Evolutionary conservation across 495 filamentous ascomycete genomes (phyloP).

Genomic region (Aspergillus olivimuriae): DNA sequence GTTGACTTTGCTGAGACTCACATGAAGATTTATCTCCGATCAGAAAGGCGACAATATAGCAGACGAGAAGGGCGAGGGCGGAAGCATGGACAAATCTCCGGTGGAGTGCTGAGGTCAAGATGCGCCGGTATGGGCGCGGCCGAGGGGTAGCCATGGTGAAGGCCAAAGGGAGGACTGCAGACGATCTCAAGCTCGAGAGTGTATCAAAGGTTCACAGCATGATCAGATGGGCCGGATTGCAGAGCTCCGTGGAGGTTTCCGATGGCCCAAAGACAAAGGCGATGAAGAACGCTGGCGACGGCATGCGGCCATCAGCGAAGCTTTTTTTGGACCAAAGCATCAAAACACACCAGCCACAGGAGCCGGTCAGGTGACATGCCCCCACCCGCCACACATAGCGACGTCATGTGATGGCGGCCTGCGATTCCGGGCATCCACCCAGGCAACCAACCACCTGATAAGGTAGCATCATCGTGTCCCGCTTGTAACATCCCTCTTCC

Average conservation of each 20-base stretch:
- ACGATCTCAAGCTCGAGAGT: conserved; percentile 19
- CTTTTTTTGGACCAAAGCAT: conserved; percentile 25
- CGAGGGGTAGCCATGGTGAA: conserved; percentile 42
- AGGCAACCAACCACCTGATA: conserved; percentile 12
- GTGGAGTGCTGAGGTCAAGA: conserved; percentile 84
- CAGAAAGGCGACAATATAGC: conserved; percentile 67
- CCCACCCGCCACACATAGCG: conserved; percentile 10
- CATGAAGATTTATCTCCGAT: conserved; percentile 66
- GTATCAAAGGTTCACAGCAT: conserved; percentile 29
- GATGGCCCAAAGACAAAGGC: too few species aligned
- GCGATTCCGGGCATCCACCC: conserved; percentile 21
- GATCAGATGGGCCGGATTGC: conserved; percentile 18
- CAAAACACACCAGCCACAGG: conserved; percentile 37
- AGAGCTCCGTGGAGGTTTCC: background rate
- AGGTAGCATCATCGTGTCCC: background rate
- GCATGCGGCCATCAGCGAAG: conserved; percentile 17
- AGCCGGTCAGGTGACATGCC: conserved; percentile 21
- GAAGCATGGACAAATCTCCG: conserved; percentile 75
- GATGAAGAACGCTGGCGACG: too few species aligned
- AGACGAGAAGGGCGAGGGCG: conserved; percentile 54
- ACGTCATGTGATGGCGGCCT: conserved; percentile 34
- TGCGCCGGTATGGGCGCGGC: conserved; percentile 70
- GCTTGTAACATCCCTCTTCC: too few species aligned
- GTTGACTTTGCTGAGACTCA: too few species aligned
- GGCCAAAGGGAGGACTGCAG: conserved; percentile 20